Evolutionary conservation across 495 filamentous ascomycete genomes (phyloP).

Genomic region (Platismatia glauca): DNA sequence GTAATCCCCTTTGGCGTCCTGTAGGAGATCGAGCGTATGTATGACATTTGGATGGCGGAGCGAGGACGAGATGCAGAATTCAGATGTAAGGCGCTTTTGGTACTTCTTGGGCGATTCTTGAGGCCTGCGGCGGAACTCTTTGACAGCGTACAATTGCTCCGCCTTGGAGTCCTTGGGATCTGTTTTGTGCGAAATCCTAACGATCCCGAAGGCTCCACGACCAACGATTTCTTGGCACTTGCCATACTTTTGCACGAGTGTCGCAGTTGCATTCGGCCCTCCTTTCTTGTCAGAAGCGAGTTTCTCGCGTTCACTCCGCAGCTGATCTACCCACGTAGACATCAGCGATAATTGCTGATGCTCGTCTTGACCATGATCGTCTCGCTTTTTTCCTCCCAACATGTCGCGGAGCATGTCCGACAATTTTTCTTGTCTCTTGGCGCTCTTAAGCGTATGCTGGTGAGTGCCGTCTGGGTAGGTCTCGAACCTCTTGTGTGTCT

Average conservation of each 20-base stretch:
- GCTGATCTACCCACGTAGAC: slow-evolving; percentile 91
- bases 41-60: slow-evolving; percentile 97
- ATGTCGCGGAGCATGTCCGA: slow-evolving; percentile 83
- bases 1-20: slow-evolving; percentile 95
- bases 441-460: slow-evolving; percentile 76
- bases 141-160: slow-evolving; percentile 94
- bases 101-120: slow-evolving; percentile 95
- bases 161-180: slow-evolving; percentile 66
- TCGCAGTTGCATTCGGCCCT: slow-evolving; percentile 65
- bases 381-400: slow-evolving; percentile 63
- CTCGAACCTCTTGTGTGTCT: slow-evolving; percentile 48
- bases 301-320: slow-evolving; percentile 77
- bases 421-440: slow-evolving; percentile 88
- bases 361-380: slow-evolving; percentile 53
- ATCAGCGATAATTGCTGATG: slow-evolving; percentile 87
- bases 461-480: slow-evolving; percentile 58
- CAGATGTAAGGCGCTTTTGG: slow-evolving; percentile 93
- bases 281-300: slow-evolving; percentile 67
- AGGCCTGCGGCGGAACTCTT: slow-evolving; percentile 91
- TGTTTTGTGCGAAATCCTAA: slow-evolving; percentile 95
- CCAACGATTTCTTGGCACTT: slow-evolving; percentile 98
- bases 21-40: slow-evolving; percentile 88
- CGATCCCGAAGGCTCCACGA: slow-evolving; percentile 95
- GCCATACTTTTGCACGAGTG: slow-evolving; percentile 92
- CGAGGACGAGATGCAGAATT: slow-evolving; percentile 98